Conservation (phyloP, 305 asterid species). For the Striga hermonthica region DNA sequence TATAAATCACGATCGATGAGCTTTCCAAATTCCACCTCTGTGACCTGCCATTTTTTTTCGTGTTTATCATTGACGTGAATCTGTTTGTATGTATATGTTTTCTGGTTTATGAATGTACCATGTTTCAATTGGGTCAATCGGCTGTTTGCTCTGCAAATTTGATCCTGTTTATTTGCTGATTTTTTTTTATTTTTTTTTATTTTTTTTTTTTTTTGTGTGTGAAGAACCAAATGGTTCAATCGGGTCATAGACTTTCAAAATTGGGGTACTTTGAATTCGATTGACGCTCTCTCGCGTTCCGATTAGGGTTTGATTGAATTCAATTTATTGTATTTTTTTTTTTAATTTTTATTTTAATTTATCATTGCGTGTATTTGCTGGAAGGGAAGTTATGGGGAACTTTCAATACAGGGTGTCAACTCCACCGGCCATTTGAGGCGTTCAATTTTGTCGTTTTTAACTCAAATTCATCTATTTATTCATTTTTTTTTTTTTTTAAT, state of each 20-base stretch:
- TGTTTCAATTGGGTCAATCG: slow-evolving; percentile 24
- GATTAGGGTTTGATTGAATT: slow-evolving; percentile 28
- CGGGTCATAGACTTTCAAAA: slow-evolving; percentile 29
- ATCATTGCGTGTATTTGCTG: no score
- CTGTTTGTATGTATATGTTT: no score
- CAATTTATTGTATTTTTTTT: no score
- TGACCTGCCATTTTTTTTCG: slow-evolving; percentile 16
- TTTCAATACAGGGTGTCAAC: slow-evolving; percentile 15
- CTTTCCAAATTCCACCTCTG: neutral
- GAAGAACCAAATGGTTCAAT: slow-evolving; percentile 34
- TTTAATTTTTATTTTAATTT: no score
- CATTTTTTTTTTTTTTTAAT: neutral
- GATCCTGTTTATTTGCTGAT: slow-evolving; percentile 28
- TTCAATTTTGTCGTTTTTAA: neutral
- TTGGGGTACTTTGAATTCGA: slow-evolving; percentile 43
- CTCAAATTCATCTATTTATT: neutral
- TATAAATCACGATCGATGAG: neutral
- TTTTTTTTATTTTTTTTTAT: neutral
- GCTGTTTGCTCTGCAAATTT: slow-evolving; percentile 24
- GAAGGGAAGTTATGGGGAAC: neutral
- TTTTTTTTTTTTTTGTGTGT: neutral
- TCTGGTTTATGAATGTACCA: neutral
- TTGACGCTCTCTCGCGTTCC: slow-evolving; percentile 29
- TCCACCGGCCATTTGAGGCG: neutral
- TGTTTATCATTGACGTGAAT: no score